Conservation (phyloP, 164 flowering plant genomes). For the Nymphaea thermarum region DNA sequence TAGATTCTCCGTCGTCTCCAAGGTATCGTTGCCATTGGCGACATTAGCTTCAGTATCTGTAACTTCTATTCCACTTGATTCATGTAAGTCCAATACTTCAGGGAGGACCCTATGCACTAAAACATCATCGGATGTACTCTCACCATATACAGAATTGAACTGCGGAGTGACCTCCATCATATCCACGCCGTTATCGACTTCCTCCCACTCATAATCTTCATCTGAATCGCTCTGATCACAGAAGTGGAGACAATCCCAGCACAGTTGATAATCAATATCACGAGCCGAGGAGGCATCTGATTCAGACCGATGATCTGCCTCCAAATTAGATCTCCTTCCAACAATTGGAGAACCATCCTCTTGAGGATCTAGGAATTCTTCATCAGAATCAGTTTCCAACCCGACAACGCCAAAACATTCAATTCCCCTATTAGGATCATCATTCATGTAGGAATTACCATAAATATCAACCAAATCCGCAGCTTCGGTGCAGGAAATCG, state of each 20-base stretch:
- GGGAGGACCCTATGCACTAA: constrained; percentile 20
- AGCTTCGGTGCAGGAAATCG: neutral
- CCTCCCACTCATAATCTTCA: constrained; percentile 85
- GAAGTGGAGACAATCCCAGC: constrained; percentile 59
- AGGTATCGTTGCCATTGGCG: neutral
- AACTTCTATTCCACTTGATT: neutral
- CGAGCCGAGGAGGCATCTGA: constrained; percentile 3
- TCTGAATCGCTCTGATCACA: constrained; percentile 30
- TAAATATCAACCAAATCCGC: neutral
- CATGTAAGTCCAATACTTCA: constrained; percentile 6
- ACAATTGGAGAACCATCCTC: neutral
- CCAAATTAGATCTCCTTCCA: constrained; percentile 21
- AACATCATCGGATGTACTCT: constrained; percentile 25
- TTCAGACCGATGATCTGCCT: constrained; percentile 21
- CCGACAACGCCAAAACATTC: constrained; percentile 18
- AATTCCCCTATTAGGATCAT: neutral
- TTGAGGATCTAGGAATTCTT: constrained; percentile 7
- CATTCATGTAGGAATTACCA: neutral
- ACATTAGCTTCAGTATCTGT: neutral
- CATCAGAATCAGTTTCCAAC: constrained; percentile 37
- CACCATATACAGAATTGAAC: neutral
- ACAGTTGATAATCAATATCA: constrained; percentile 27
- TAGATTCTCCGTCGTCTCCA: constrained; percentile 7
- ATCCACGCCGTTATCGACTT: constrained; percentile 43
- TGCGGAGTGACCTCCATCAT: constrained; percentile 38